Evolutionary conservation across 2,329 filamentous ascomycete genomes (phyloP), one percentile per base, ranked within the genome.

Genomic region (Trichoderma sp.): DNA sequence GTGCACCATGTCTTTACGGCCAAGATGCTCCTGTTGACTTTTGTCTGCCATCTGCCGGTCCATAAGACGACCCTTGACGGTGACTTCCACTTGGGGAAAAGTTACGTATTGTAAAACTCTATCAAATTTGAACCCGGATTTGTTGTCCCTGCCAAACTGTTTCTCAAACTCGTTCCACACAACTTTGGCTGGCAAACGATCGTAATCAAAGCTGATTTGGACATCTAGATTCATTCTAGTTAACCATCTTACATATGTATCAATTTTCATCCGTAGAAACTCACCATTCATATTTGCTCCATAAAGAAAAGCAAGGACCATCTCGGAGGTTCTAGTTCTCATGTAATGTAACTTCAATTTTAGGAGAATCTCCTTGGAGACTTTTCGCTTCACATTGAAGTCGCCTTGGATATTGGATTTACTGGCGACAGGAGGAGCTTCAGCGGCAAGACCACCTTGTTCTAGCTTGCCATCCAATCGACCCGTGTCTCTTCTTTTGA

Each of bases 321-420:
- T 57, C 57, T 62, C 36, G 15, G 36, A 12, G n/a, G 21, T 51
- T 21, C 66, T 53, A 1, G 66, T 70, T 62, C 57, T 70, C 36
- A 70, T 51, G 28, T 70, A 70, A 5, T 70, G 66, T 7, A 26
- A 12, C 15, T 70, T 70, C 26, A 70, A 57, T 39, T 18, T 39
- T 39, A 39, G 36, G 4, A 39, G 36, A 39, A 39, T 39, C 36
- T 39, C 36, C 15, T 18, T 39, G 36, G 36, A 39, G 36, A 39
- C 15, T 18, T 39, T 39, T 39, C 36, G 15, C 15, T 39, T 39
- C 6, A 39, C 1, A 18, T 39, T 39, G 36, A 18, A 39, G 36
- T 39, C 36, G 15, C 15, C 15, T 18, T 18, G 3, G 15, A 39
- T 8, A 18, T 18, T 39, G 15, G 15, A 3, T 18, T 39, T 39